Percentiles rank a stretch among this genome's conserved stretches.
phyloP scores from a whole-genome alignment of 345 rosid genomes.

The Cardiospermum halicacabum region DNA sequence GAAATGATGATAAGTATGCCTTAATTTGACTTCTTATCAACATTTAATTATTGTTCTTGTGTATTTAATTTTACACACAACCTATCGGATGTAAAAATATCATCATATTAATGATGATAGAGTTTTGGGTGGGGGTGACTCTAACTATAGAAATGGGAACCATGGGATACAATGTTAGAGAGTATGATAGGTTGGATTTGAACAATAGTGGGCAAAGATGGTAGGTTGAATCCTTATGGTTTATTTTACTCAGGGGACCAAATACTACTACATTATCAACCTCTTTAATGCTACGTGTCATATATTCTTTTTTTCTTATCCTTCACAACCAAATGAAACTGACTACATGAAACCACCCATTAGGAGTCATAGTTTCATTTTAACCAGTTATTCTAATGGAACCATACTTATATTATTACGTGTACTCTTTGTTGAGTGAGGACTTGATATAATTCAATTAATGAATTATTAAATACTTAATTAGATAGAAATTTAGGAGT shows the following conservation, averaged over 20 bases:
- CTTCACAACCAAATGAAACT: not conserved
- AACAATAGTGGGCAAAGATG: too few species aligned
- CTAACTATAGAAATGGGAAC: too few species aligned
- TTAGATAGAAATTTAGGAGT: not conserved
- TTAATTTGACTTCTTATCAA: not conserved
- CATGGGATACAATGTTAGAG: too few species aligned
- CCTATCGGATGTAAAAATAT: not conserved
- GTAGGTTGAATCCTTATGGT: too few species aligned
- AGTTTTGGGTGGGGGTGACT: too few species aligned
- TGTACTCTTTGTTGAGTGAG: too few species aligned
- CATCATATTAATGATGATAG: too few species aligned
- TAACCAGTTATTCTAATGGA: not conserved
- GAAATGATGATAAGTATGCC: not conserved
- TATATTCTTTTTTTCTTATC: not conserved
- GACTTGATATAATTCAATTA: too few species aligned
- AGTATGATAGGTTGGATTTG: too few species aligned
- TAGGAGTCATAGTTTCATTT: too few species aligned
- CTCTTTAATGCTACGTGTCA: not conserved
- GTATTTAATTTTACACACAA: not conserved
- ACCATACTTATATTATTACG: too few species aligned
- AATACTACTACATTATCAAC: not conserved
- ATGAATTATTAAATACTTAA: too few species aligned
- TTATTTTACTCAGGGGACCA: not conserved
- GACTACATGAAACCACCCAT: not conserved
- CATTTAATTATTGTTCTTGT: conserved; percentile 3